Conservation (phyloP, 2,329 filamentous ascomycete genomes). For the Pestalotiopsis sp. region DNA sequence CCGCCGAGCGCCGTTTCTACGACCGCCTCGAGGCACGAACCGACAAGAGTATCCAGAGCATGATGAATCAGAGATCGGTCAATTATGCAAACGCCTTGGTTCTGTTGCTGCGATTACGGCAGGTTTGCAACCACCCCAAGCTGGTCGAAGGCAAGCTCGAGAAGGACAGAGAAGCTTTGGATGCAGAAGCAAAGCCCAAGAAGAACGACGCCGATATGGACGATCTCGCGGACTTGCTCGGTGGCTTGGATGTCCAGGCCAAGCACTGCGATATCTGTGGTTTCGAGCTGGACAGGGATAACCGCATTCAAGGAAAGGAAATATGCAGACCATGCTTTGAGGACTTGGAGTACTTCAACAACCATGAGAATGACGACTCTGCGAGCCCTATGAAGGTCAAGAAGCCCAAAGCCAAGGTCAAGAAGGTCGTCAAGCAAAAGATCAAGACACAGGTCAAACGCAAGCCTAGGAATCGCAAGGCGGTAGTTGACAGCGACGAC, state of each 20-base stretch:
- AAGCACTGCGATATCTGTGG: constrained; percentile 88
- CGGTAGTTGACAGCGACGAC: constrained; percentile 69
- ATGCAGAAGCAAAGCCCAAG: constrained; percentile 60
- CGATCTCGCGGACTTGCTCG: constrained; percentile 82
- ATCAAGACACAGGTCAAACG: constrained; percentile 35
- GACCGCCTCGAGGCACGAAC: constrained; percentile 80
- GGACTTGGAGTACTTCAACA: constrained; percentile 69
- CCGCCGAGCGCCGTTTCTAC: constrained; percentile 84
- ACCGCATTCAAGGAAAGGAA: constrained; percentile 42
- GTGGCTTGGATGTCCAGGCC: constrained; percentile 75
- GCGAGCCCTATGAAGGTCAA: constrained; percentile 30
- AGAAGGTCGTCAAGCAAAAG: constrained; percentile 33
- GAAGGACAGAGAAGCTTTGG: constrained; percentile 84
- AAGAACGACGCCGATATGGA: constrained; percentile 71
- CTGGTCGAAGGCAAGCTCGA: constrained; percentile 84
- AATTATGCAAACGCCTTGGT: constrained; percentile 96
- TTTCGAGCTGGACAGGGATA: constrained; percentile 60
- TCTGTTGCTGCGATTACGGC: constrained; percentile 83
- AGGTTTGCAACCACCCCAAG: constrained; percentile 93
- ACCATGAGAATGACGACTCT: constrained; percentile 40
- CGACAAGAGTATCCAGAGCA: constrained; percentile 82
- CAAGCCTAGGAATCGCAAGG: constrained; percentile 52
- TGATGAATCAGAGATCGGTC: constrained; percentile 87
- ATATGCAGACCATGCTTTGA: constrained; percentile 75
- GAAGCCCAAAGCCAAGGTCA: constrained; percentile 33